phyloP scores from a whole-genome alignment of 148 eudicot genomes.

The Rhododendron molle region DNA sequence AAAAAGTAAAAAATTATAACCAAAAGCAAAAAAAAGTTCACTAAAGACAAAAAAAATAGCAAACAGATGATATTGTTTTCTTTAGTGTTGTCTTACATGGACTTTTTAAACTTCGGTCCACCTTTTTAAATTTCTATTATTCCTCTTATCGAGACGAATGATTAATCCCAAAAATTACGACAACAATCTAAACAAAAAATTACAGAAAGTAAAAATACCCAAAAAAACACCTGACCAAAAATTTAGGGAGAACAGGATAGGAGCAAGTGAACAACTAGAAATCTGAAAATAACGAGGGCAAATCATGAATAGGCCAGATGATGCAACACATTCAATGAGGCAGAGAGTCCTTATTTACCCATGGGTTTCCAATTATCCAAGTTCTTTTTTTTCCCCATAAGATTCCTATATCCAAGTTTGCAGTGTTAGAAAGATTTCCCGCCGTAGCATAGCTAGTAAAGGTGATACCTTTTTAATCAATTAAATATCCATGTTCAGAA shows the following conservation, averaged over 20 bases:
- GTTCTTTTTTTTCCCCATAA: not conserved
- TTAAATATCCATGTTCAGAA: not conserved
- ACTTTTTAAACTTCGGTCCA: not conserved
- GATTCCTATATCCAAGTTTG: not conserved
- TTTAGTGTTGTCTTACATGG: not conserved
- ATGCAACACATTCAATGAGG: not conserved
- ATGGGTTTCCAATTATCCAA: not conserved
- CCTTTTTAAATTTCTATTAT: no score
- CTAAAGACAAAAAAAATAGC: not conserved
- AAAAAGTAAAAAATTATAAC: no score
- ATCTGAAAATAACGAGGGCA: not conserved
- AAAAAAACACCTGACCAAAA: not conserved
- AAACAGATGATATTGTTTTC: not conserved
- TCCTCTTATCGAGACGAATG: not conserved
- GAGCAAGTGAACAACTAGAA: not conserved
- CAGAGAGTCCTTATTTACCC: not conserved
- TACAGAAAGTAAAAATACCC: not conserved
- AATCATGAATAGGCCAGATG: not conserved
- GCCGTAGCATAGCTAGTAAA: not conserved
- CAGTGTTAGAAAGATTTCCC: not conserved
- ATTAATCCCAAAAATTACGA: not conserved
- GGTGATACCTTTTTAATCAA: not conserved
- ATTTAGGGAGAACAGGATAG: not conserved
- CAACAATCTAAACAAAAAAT: not conserved
- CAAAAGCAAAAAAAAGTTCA: no score